Evolutionary conservation across 495 filamentous ascomycete genomes (phyloP).

Genomic region (Penicillium malachiteum): DNA sequence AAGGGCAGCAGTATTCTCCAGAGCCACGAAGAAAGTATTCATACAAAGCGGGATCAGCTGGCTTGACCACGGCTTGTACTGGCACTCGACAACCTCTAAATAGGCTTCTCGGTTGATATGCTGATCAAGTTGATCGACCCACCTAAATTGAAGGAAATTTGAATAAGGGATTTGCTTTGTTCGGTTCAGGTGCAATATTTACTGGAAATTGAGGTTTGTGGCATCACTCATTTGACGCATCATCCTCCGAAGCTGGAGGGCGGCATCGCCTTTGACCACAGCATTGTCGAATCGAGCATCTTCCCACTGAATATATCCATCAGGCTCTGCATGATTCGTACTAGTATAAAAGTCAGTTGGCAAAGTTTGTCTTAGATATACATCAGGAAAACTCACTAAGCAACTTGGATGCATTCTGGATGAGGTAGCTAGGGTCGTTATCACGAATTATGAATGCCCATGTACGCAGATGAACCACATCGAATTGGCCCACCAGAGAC

Average conservation of each 20-base stretch:
- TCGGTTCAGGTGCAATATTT: too few relatives aligned
- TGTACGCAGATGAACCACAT: slow-evolving; percentile 39
- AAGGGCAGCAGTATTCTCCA: not conserved
- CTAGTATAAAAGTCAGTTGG: not conserved
- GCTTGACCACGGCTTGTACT: not conserved
- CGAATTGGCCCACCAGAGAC: slow-evolving; percentile 29
- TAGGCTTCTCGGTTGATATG: not conserved
- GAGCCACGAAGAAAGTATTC: not conserved
- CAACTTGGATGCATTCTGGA: slow-evolving; percentile 9
- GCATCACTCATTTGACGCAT: not conserved
- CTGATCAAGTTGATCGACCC: not conserved
- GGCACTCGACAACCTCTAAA: not conserved
- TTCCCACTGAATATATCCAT: slow-evolving; percentile 34
- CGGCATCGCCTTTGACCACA: slow-evolving; percentile 7
- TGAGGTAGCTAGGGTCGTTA: slow-evolving; percentile 13
- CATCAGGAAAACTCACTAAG: not conserved
- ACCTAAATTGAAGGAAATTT: not conserved
- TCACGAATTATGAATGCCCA: slow-evolving; percentile 26
- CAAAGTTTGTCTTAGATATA: too few relatives aligned
- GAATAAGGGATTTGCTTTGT: not conserved
- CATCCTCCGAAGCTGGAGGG: not conserved
- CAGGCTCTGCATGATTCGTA: slow-evolving; percentile 23
- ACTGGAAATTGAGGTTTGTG: not conserved
- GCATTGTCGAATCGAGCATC: slow-evolving; percentile 24
- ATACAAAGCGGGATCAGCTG: not conserved